Conservation (phyloP, 1,284 basidiomycete species). For the Apiotrichum gracile region DNA sequence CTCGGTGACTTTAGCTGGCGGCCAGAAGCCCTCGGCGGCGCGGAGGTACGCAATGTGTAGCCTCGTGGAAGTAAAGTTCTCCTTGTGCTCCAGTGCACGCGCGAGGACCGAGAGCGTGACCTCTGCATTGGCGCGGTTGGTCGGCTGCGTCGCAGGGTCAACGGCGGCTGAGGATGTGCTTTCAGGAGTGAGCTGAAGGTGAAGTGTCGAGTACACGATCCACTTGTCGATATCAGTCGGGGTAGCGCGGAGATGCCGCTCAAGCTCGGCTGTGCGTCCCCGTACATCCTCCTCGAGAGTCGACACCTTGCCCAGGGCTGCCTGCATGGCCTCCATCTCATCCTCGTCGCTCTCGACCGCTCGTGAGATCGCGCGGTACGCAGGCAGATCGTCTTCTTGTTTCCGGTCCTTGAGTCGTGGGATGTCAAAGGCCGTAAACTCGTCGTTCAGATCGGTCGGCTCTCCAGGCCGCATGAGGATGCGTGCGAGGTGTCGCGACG, state of each 20-base stretch:
- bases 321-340: conserved; percentile 14
- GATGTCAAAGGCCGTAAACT: conserved; percentile 4
- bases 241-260: conserved; percentile 23
- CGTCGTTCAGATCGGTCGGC: conserved; percentile 1
- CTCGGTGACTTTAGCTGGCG: conserved; percentile 29
- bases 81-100: conserved; percentile 29
- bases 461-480: conserved; percentile 8
- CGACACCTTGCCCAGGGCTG: conserved; percentile 22
- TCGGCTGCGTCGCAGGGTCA: conserved; percentile 6
- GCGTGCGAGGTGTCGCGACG: conserved; percentile 6
- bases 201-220: conserved; percentile 39
- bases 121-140: conserved; percentile 31
- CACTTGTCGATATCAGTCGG: conserved; percentile 33
- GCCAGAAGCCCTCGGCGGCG: conserved; percentile 36
- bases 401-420: not conserved
- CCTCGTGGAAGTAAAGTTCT: conserved; percentile 23
- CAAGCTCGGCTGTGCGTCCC: conserved; percentile 25
- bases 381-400: conserved; percentile 3
- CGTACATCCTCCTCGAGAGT: conserved; percentile 31
- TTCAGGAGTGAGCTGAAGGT: conserved; percentile 18
- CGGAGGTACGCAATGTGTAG: conserved; percentile 40
- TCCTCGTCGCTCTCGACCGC: conserved; percentile 14
- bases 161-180: not conserved
- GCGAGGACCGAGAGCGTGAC: conserved; percentile 41
- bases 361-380: conserved; percentile 17